Percentiles rank a stretch among this genome's conserved stretches.
These are phyloP conservation scores for Filosporella fistucella DNA, from an alignment of 495 filamentous ascomycete genomes.

Conservation along the genomic window DNA sequence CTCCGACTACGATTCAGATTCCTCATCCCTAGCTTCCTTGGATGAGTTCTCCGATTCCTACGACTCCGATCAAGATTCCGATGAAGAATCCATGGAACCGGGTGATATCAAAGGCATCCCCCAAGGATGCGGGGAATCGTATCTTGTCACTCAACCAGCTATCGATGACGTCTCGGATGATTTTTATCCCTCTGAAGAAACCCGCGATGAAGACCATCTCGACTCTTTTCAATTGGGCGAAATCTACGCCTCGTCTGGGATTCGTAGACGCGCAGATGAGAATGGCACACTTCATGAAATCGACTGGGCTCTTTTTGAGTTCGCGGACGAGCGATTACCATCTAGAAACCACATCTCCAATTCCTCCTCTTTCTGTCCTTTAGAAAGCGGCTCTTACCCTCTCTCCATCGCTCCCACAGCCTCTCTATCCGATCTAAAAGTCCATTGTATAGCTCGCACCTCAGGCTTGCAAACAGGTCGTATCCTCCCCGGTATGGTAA, in stretches of 20 bases:
- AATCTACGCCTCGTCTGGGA: slow-evolving; percentile 83
- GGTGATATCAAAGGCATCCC: slow-evolving; percentile 84
- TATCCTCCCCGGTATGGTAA: slow-evolving; percentile 69
- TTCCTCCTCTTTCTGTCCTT: slow-evolving; percentile 26
- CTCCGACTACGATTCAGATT: slow-evolving; percentile 22
- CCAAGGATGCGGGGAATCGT: slow-evolving; percentile 65
- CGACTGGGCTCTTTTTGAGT: slow-evolving; percentile 91
- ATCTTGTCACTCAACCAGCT: slow-evolving; percentile 79
- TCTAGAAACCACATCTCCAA: slow-evolving; percentile 56
- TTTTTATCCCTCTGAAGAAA: slow-evolving; percentile 62
- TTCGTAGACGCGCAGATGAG: slow-evolving; percentile 62
- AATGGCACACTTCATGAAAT: slow-evolving; percentile 79
- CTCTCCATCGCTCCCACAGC: slow-evolving; percentile 7
- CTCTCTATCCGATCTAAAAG: slow-evolving; percentile 62
- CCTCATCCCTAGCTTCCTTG: slow-evolving; percentile 9
- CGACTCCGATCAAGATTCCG: not conserved
- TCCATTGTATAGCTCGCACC: slow-evolving; percentile 90
- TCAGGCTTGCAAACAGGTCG: slow-evolving; percentile 75
- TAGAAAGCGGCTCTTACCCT: slow-evolving; percentile 16
- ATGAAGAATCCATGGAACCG: slow-evolving; percentile 41
- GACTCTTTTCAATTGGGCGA: slow-evolving; percentile 73
- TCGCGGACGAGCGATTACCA: slow-evolving; percentile 66
- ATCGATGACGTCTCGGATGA: slow-evolving; percentile 79
- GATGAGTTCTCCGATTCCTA: slow-evolving; percentile 22
- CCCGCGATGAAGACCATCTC: slow-evolving; percentile 66